Base-by-base conservation (phyloP, 805 yeast genomes). In the Nakazawaea molendinolei region DNA sequence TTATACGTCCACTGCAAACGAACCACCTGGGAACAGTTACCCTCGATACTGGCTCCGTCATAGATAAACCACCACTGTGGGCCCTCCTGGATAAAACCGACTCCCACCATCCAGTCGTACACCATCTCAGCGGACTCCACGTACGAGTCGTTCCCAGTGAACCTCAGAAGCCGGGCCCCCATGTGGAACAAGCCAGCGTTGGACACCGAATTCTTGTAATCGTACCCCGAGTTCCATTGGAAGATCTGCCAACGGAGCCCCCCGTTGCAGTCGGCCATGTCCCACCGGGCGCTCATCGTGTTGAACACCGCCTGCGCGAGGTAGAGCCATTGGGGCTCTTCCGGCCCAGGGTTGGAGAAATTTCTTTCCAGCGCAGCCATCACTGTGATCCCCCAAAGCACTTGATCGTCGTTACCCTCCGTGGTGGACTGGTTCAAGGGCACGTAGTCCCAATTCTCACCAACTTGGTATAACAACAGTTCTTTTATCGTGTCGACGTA, bases 391-490 rank as follows among this genome's bases (percentile, higher is more conserved):
- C 95, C 95, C 95, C 95, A 86, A 53, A 86, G 82, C 0, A 85
- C 95, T 60, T 86, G 95, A 66, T 86, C 95, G 66, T 86, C 95
- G 53, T 86, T 86, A 58, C 95, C 95, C 58, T 86, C 95, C 2
- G 92, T 78, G 7, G 80, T 69, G 8, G 86, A 71, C 55, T 86
- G 94, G 61, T 85, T 86, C 29, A 77, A 58, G 2, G 95, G 95
- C 48, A 85, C 69, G 56, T 79, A 86, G 56, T 83, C 79, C 53
- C 69, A 56, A 51, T 72, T 67, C 8, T 67, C 60, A 44, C 86
- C 86, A 16, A 67, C 74, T 58, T 86, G 95, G 50, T 69, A 71
- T 38, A 69, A 55, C 47, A 86, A 50, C 12, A 92, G 86, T 9
- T 67, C 62, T 49, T 71, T 71, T 40, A 86, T 63, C 13, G 72